Conservation (phyloP, 1,284 basidiomycete genomes). For the Xanthoconium separans region DNA sequence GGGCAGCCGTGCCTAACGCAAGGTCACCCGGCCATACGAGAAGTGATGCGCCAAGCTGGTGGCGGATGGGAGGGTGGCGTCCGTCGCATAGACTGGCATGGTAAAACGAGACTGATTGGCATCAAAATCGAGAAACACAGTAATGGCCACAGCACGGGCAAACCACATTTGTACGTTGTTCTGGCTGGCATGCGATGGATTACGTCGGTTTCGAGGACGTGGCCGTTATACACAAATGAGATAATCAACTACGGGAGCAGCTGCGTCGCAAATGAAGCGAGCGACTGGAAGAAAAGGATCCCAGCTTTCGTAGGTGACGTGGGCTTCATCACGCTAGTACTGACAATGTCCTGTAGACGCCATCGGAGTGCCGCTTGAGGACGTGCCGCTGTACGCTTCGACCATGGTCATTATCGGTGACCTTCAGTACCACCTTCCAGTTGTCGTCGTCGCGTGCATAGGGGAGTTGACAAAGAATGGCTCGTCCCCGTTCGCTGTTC, state of each 20-base stretch:
- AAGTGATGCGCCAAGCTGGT: constrained; percentile 57
- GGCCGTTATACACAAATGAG: no score
- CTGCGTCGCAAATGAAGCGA: constrained; percentile 21
- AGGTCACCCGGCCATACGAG: constrained; percentile 61
- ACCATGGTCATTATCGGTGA: constrained; percentile 48
- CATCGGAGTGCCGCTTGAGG: constrained; percentile 49
- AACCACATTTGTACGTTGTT: no score
- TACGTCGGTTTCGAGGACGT: no score
- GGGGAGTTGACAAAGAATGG: constrained; percentile 62
- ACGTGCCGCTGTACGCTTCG: constrained; percentile 47
- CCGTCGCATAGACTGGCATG: constrained; percentile 60
- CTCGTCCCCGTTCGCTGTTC: constrained; percentile 14
- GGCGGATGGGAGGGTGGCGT: constrained; percentile 69
- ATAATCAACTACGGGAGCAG: no score
- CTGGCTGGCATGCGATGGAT: no score
- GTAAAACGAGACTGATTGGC: constrained; percentile 59
- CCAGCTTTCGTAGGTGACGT: constrained; percentile 27
- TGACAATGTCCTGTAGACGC: constrained; percentile 34
- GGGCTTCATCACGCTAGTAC: not conserved
- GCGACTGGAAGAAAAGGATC: constrained; percentile 21
- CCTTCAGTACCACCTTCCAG: constrained; percentile 51
- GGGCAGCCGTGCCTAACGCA: constrained; percentile 50
- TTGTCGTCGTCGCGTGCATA: constrained; percentile 53
- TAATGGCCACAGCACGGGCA: constrained; percentile 41
- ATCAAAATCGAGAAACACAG: constrained; percentile 56